Evolutionary conservation across 352 stramenopile species (phyloP).

Genomic region (Pythium monospermum): DNA sequence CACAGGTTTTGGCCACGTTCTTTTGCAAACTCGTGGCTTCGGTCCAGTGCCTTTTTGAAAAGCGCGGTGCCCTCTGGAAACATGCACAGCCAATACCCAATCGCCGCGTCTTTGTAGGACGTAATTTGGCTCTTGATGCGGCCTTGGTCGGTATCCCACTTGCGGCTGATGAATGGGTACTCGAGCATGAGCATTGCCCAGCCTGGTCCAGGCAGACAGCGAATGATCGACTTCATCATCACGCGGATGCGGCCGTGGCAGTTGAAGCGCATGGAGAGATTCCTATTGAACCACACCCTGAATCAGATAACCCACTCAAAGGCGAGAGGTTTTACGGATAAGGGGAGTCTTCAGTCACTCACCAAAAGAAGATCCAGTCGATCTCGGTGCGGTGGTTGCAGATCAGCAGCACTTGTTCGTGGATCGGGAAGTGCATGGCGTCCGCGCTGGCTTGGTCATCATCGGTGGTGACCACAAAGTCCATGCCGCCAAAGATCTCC

Average conservation of each 20-base stretch:
- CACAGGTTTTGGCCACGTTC: constrained; percentile 37
- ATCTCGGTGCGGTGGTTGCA: constrained; percentile 79
- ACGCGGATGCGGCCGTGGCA: constrained; percentile 69
- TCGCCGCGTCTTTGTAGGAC: constrained; percentile 44
- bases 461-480: constrained; percentile 56
- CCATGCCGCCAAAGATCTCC: constrained; percentile 48
- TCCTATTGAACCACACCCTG: no score
- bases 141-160: constrained; percentile 59
- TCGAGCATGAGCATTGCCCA: constrained; percentile 68
- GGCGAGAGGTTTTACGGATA: no score
- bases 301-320: no score
- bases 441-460: constrained; percentile 26
- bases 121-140: constrained; percentile 40
- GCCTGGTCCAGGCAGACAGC: constrained; percentile 49
- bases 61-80: constrained; percentile 76
- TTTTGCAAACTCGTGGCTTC: constrained; percentile 54
- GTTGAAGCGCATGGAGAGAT: constrained; percentile 51
- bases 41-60: constrained; percentile 60
- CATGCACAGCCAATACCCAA: constrained; percentile 64
- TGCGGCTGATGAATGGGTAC: constrained; percentile 69
- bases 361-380: constrained; percentile 83
- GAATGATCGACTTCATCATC: constrained; percentile 76
- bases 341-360: no score
- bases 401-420: constrained; percentile 57
- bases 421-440: constrained; percentile 26